These are phyloP conservation scores for Populus tremula DNA, from an alignment of 345 rosid genomes.

Conservation along the genomic window DNA sequence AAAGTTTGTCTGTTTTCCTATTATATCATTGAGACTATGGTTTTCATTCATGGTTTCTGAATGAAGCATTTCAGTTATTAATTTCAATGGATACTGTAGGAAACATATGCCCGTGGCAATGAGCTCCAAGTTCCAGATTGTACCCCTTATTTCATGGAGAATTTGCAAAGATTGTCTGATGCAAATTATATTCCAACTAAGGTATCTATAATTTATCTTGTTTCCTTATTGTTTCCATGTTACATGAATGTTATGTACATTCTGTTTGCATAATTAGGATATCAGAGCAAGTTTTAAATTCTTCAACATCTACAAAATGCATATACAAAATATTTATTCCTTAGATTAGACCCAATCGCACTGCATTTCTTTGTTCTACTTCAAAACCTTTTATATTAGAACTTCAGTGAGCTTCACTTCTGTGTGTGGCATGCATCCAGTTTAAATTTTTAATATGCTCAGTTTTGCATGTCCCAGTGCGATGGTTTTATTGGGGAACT, in stretches of 20 bases:
- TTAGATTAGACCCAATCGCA: neutral
- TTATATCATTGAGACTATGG: neutral
- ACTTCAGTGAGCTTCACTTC: neutral
- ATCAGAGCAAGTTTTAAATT: neutral
- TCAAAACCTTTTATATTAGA: neutral
- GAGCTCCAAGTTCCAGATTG: constrained; percentile 98
- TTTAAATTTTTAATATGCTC: neutral
- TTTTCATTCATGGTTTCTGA: neutral
- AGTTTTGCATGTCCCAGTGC: neutral
- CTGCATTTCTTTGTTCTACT: neutral
- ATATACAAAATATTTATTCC: neutral
- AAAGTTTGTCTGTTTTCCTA: neutral
- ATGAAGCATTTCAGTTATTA: neutral
- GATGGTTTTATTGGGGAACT: neutral
- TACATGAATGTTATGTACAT: neutral
- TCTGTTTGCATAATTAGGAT: neutral
- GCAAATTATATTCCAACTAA: constrained; percentile 81
- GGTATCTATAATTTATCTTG: constrained; percentile 40
- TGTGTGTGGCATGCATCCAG: neutral
- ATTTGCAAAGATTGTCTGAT: constrained; percentile 73
- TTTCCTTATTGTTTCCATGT: neutral
- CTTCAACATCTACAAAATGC: neutral
- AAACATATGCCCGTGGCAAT: constrained; percentile 74
- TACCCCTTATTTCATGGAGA: constrained; percentile 86
- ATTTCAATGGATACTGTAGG: constrained; percentile 42